phyloP scores from a whole-genome alignment of 1,284 basidiomycete genomes.

The Psilocybe mexicana region DNA sequence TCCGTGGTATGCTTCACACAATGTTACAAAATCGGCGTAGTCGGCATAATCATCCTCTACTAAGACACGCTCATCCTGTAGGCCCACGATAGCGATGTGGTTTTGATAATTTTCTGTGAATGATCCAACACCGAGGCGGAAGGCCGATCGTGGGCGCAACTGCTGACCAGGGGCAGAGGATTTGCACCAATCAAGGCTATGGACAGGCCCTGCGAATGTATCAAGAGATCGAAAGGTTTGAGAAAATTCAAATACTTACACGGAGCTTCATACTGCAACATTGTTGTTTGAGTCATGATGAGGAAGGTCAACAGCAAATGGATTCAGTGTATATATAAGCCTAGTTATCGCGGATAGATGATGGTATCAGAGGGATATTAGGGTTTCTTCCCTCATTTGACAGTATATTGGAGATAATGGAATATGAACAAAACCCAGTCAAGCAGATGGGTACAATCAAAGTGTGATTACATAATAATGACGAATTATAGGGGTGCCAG shows the following conservation, averaged over 20 bases:
- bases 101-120: conserved; percentile 81
- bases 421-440: not conserved
- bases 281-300: conserved; percentile 60
- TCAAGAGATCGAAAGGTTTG: conserved; percentile 6
- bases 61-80: conserved; percentile 80
- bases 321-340: not conserved
- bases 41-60: conserved; percentile 81
- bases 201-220: conserved; percentile 67
- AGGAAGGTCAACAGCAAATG: not conserved
- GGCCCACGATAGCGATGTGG: conserved; percentile 77
- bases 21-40: conserved; percentile 79
- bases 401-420: not conserved
- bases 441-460: too few relatives aligned
- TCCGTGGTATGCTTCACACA: conserved; percentile 78
- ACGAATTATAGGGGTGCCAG: too few relatives aligned
- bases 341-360: not conserved
- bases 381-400: not conserved
- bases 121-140: conserved; percentile 78
- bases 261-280: conserved; percentile 74
- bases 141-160: conserved; percentile 71
- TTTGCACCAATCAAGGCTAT: conserved; percentile 85
- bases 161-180: conserved; percentile 72
- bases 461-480: too few relatives aligned
- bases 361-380: not conserved
- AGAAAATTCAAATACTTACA: conserved; percentile 45